Base-by-base conservation (phyloP, 2,329 filamentous ascomycete species). In the Pseudocercospora crystallina region DNA sequence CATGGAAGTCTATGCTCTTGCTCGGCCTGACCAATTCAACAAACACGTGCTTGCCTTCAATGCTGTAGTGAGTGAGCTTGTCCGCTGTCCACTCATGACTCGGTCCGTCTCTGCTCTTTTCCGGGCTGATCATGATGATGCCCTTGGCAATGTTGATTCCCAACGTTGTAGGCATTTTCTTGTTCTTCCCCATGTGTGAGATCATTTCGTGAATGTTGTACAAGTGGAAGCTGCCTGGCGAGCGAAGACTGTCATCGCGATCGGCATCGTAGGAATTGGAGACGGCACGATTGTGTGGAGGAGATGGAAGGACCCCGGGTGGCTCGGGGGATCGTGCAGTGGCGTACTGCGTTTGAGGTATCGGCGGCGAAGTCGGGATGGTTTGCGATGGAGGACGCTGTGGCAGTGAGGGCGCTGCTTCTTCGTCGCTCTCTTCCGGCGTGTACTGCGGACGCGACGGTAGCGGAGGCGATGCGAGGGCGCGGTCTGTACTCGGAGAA, bases 131-230 rank as follows among this genome's bases (percentile, higher is more conserved):
- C 71, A 96, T 84, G 60, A 99, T 95, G 30, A 86, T 82, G 34
- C 91, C 91, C 12, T 89, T 95, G 41, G 86, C 85, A 49, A 94
- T 78, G 67, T 97, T 96, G 65, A 97, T 86, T n/a, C 92, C 92
- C 33, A 97, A 72, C 0, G 89, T 96, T n/a, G 90, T 96, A 1
- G 92, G 90, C 89, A 96, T 94, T 75, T 97, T 97, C 77, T 96
- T 96, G 65, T 89, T 87, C 76, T 95, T 96, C 49, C 92, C 92
- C 83, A 96, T 91, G 38, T 94, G 84, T n/a, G 90, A 92, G 4
- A 96, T 83, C 87, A 96, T 96, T 72, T 97, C 92, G 67, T 91
- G 95, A 63, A 97, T 91, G 63, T 96, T 96, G 73, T 96, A 97
- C 70, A 97, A 79, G 66, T 95, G 91, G 66, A 91, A 97, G 2